Conservation (phyloP, 192 early-diverging fungal genomes). For the Coemansia sp. region DNA sequence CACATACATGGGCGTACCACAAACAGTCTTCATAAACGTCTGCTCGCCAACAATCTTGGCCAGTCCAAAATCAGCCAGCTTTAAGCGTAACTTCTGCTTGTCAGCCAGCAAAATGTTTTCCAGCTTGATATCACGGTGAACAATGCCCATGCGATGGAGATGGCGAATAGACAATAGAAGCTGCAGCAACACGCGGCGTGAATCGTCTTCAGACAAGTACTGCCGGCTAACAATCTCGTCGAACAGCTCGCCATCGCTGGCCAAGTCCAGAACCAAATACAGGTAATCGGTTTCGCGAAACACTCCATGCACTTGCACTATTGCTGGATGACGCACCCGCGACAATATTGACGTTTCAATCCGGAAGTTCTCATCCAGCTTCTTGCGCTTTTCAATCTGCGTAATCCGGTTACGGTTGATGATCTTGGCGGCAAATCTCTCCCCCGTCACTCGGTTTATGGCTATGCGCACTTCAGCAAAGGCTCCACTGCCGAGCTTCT, state of each 20-base stretch:
- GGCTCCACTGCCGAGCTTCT: constrained; percentile 46
- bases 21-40: constrained; percentile 77
- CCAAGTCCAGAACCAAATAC: constrained; percentile 58
- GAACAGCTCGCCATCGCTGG: constrained; percentile 88
- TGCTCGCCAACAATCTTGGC: constrained; percentile 76
- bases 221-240: constrained; percentile 81
- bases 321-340: constrained; percentile 45
- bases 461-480: constrained; percentile 71
- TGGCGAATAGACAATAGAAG: constrained; percentile 73
- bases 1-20: constrained; percentile 87
- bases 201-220: constrained; percentile 72
- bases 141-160: constrained; percentile 65
- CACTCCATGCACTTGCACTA: constrained; percentile 51
- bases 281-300: constrained; percentile 50
- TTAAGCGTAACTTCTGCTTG: constrained; percentile 62
- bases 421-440: constrained; percentile 72
- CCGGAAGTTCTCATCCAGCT: constrained; percentile 49
- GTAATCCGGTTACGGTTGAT: constrained; percentile 60
- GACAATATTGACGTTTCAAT: constrained; percentile 52
- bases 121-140: constrained; percentile 79
- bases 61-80: constrained; percentile 95
- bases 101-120: constrained; percentile 74
- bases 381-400: constrained; percentile 33
- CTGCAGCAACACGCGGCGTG: constrained; percentile 74
- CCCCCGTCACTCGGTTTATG: constrained; percentile 62